Evolutionary conservation across 306 rosid genomes (phyloP).

Genomic region (Gastrolobium villosum): DNA sequence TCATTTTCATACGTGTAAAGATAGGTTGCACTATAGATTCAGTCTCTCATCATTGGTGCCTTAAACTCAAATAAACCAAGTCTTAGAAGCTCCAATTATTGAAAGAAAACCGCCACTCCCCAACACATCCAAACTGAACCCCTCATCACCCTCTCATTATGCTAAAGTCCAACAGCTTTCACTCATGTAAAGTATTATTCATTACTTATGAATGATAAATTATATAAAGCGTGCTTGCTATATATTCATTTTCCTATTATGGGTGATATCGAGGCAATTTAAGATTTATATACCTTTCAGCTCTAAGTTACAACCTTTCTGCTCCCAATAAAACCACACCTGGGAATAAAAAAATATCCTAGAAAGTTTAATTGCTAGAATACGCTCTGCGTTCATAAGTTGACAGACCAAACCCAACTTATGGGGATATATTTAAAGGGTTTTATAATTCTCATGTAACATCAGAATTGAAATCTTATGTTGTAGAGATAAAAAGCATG

Average conservation of each 20-base stretch:
- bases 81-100: constrained; percentile 63
- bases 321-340: constrained; percentile 47
- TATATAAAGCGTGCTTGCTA: neutral
- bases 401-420: constrained; percentile 33
- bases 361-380: constrained; percentile 5
- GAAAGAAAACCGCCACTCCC: constrained; percentile 44
- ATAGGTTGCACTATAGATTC: constrained; percentile 61
- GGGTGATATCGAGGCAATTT: neutral
- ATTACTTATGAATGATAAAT: constrained; percentile 7
- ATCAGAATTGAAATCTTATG: no score
- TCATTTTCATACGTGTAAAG: constrained; percentile 74
- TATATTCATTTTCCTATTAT: constrained; percentile 17
- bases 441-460: no score
- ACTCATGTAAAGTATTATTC: neutral
- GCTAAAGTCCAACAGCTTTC: constrained; percentile 35
- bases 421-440: constrained; percentile 4
- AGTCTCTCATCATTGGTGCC: constrained; percentile 59
- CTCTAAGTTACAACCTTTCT: constrained; percentile 11
- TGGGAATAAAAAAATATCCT: constrained; percentile 5
- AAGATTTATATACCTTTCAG: constrained; percentile 22
- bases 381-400: constrained; percentile 21
- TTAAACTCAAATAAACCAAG: constrained; percentile 52
- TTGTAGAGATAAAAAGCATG: no score
- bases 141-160: constrained; percentile 31
- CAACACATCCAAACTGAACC: constrained; percentile 31